Evolutionary conservation across 176 grass and related monocot genomes (phyloP).

Genomic region (Zea luxurians): DNA sequence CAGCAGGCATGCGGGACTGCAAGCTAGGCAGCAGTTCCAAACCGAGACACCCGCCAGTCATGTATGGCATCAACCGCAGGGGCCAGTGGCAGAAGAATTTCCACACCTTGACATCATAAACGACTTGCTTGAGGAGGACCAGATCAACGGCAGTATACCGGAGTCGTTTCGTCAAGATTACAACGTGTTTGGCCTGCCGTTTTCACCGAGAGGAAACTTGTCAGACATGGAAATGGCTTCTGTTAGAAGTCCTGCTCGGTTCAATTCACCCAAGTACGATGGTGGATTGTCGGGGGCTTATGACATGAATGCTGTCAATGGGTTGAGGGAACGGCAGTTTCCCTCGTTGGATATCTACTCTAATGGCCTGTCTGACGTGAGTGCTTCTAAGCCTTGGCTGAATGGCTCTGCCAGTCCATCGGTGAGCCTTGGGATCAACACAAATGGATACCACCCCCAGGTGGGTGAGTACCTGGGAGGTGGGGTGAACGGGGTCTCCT

Average conservation of each 20-base stretch:
- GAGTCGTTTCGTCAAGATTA: conserved; percentile 47
- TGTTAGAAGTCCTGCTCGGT: conserved; percentile 42
- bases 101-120: conserved; percentile 93
- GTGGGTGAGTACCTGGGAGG: conserved; percentile 48
- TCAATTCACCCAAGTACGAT: conserved; percentile 43
- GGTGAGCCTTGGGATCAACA: conserved; percentile 25
- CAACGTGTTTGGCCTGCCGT: conserved; percentile 43
- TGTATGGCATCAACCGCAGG: conserved; percentile 49
- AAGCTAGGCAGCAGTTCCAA: conserved; percentile 36
- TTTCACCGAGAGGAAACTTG: conserved; percentile 43
- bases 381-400: conserved; percentile 52
- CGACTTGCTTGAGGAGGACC: conserved; percentile 83
- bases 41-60: conserved; percentile 29
- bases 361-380: conserved; percentile 48
- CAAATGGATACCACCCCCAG: conserved; percentile 46
- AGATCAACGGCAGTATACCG: conserved; percentile 46
- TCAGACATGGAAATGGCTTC: conserved; percentile 34
- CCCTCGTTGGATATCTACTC: conserved; percentile 35
- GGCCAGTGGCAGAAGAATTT: conserved; percentile 56
- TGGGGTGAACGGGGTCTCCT: conserved; percentile 40
- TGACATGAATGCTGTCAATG: conserved; percentile 46
- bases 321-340: conserved; percentile 39
- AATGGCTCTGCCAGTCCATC: conserved; percentile 37
- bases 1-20: conserved; percentile 32
- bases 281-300: conserved; percentile 59